These are phyloP conservation scores for Pseudopyricularia javanii DNA, from an alignment of 2,329 filamentous ascomycete species.

Conservation along the genomic window DNA sequence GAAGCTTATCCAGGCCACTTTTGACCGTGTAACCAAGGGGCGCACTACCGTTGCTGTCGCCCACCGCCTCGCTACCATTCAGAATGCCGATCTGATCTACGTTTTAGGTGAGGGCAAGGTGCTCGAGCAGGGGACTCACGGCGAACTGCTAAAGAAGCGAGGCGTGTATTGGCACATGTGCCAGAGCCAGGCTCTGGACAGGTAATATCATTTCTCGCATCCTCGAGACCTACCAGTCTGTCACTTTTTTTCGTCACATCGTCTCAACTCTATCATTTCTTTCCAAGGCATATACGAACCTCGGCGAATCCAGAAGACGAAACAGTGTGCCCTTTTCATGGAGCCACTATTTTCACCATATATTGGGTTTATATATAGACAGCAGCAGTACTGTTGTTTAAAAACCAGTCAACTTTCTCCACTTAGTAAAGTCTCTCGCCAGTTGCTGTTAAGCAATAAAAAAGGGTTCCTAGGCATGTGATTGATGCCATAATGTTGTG, in stretches of 20 bases:
- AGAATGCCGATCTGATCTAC: slow-evolving; percentile 39
- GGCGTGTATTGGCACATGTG: slow-evolving; percentile 50
- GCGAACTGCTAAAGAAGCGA: slow-evolving; percentile 34
- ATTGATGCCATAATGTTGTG: too few species aligned
- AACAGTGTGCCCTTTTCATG: too few species aligned
- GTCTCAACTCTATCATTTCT: too few species aligned
- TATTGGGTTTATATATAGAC: too few species aligned
- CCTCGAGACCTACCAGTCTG: too few species aligned
- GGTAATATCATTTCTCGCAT: slow-evolving; percentile 14
- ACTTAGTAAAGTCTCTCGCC: background rate
- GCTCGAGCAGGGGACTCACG: slow-evolving; percentile 40
- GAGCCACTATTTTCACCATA: too few species aligned
- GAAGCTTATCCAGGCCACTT: slow-evolving; percentile 49
- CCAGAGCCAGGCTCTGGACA: slow-evolving; percentile 45
- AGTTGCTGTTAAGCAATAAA: too few species aligned
- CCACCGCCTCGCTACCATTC: slow-evolving; percentile 41
- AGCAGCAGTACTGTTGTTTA: too few species aligned
- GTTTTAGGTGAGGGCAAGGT: slow-evolving; percentile 57
- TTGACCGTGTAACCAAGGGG: slow-evolving; percentile 48
- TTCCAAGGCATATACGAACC: too few species aligned
- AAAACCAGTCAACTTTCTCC: background rate
- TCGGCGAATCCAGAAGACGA: too few species aligned
- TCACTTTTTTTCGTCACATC: background rate
- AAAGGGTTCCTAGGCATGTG: too few species aligned
- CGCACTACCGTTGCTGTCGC: slow-evolving; percentile 63